phyloP scores from a whole-genome alignment of 148 eudicot species.

The Cornus controversa region DNA sequence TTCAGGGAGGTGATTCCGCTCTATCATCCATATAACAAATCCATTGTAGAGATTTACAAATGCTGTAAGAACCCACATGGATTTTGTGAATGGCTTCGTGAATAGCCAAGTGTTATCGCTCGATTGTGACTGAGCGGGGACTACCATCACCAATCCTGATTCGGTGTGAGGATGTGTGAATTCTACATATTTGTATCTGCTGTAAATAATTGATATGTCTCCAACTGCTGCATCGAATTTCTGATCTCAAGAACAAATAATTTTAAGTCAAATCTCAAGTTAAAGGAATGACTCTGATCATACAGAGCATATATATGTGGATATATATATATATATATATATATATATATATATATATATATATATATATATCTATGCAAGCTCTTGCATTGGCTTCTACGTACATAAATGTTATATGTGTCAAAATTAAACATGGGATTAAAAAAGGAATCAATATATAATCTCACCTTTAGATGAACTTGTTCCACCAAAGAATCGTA shows the following conservation, averaged over 20 bases:
- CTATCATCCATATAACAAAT: not conserved
- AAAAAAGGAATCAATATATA: too few relatives aligned
- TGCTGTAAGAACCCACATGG: slow-evolving; percentile 3
- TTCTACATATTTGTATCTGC: not conserved
- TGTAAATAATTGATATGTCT: not conserved
- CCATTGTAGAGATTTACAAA: not conserved
- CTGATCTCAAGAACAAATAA: too few relatives aligned
- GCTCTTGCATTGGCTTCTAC: too few relatives aligned
- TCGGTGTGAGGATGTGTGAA: not conserved
- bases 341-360: too few relatives aligned
- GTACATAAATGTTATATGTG: too few relatives aligned
- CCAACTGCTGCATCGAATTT: not conserved
- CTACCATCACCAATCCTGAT: slow-evolving; percentile 9
- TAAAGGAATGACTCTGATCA: too few relatives aligned
- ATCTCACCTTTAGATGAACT: slow-evolving; percentile 17
- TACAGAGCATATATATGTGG: too few relatives aligned
- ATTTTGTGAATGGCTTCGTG: slow-evolving; percentile 1
- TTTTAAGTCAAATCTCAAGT: too few relatives aligned
- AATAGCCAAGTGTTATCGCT: slow-evolving; percentile 1
- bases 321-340: too few relatives aligned
- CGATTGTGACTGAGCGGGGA: not conserved
- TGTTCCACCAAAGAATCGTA: slow-evolving; percentile 20
- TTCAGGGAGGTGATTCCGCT: slow-evolving; percentile 1
- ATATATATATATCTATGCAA: too few relatives aligned
- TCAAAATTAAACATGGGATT: too few relatives aligned